Percentiles rank a stretch among this genome's conserved stretches.
These are phyloP conservation scores for Fomes fomentarius DNA, from an alignment of 1,284 basidiomycete genomes.

Conservation along the genomic window DNA sequence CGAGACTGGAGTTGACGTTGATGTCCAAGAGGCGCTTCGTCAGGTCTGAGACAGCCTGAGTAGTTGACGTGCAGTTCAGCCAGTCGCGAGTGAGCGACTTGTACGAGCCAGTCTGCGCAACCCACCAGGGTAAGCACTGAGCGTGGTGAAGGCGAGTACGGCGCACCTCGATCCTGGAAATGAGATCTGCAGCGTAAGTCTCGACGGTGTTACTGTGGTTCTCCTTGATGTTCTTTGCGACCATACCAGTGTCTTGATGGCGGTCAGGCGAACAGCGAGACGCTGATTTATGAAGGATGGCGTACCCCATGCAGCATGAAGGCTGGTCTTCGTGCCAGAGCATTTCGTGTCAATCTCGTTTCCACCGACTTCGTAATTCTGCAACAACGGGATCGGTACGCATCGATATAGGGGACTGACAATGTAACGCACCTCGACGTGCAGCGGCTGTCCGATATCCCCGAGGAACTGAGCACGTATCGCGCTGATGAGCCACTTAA, in stretches of 20 bases:
- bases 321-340: slow-evolving; percentile 41
- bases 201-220: slow-evolving; percentile 43
- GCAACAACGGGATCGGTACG: neutral
- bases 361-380: slow-evolving; percentile 31
- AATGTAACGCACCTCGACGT: slow-evolving; percentile 27
- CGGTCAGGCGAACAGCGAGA: slow-evolving; percentile 2
- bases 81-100: slow-evolving; percentile 42
- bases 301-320: slow-evolving; percentile 47
- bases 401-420: neutral
- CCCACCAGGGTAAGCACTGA: too few species aligned
- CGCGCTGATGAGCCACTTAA: too few species aligned
- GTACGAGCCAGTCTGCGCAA: slow-evolving; percentile 46
- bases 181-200: slow-evolving; percentile 43
- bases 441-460: slow-evolving; percentile 16
- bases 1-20: too few species aligned
- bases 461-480: slow-evolving; percentile 36
- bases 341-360: slow-evolving; percentile 35
- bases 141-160: too few species aligned
- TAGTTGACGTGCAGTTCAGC: slow-evolving; percentile 50
- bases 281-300: too few species aligned
- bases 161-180: slow-evolving; percentile 38
- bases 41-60: slow-evolving; percentile 30
- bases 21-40: slow-evolving; percentile 17
- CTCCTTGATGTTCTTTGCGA: slow-evolving; percentile 45
- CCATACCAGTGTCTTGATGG: slow-evolving; percentile 53